These are phyloP conservation scores for Thinopyrum elongatum DNA, from an alignment of 176 grass and related monocot species.

Conservation along the genomic window DNA sequence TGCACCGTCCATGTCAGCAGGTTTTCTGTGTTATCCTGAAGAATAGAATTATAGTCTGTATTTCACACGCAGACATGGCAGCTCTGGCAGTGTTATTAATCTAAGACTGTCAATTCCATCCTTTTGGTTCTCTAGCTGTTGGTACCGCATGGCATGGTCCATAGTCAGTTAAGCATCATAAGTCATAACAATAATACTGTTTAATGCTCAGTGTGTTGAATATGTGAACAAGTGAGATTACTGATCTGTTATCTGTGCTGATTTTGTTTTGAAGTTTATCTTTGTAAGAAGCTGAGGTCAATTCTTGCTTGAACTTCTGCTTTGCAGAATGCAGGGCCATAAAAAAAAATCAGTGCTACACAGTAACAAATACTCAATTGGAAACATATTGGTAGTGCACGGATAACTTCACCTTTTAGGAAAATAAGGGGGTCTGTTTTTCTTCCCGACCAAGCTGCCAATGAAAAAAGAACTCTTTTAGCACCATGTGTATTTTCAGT, in stretches of 20 bases:
- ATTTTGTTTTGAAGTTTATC: neutral
- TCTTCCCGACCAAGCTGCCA: neutral
- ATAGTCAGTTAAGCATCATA: conserved; percentile 1
- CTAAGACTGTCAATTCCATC: neutral
- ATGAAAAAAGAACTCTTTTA: neutral
- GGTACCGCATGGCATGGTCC: neutral
- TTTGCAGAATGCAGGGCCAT: neutral
- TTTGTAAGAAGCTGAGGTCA: conserved; percentile 1
- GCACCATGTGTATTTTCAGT: neutral
- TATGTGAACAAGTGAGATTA: neutral
- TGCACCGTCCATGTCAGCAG: too few relatives aligned
- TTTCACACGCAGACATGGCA: neutral
- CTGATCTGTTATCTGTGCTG: neutral
- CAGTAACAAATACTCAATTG: neutral
- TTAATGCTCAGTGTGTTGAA: neutral
- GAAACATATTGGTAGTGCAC: neutral
- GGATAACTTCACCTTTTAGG: neutral
- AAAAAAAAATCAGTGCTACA: neutral
- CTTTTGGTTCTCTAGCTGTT: conserved; percentile 25
- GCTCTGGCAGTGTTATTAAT: conserved; percentile 8
- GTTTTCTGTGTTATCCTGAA: neutral
- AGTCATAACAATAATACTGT: neutral
- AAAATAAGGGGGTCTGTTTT: neutral
- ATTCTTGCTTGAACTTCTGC: neutral
- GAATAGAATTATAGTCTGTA: neutral